Evolutionary conservation across 1,139 yeast species (phyloP).

Genomic region (Hyphopichia fennica): DNA sequence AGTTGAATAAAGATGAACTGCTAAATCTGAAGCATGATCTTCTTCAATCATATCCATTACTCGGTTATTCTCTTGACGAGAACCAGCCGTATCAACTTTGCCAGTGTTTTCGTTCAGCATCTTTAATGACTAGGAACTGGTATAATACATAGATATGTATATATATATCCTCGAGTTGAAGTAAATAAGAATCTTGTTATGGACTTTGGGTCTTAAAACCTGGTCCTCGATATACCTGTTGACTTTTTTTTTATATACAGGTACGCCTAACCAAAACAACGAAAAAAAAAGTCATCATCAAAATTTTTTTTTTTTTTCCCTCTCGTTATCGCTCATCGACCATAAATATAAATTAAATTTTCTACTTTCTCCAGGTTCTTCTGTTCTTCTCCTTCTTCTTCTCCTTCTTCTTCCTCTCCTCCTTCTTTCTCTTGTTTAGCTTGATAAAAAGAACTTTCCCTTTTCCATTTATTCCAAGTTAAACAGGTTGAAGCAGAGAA

Average conservation of each 20-base stretch:
- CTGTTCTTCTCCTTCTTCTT: slow-evolving; percentile 4
- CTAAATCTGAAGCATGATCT: slow-evolving; percentile 47
- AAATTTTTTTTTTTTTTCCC: not conserved
- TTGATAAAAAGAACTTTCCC: not conserved
- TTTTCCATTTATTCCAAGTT: not conserved
- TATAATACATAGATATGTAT: too few relatives aligned
- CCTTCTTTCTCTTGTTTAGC: not conserved
- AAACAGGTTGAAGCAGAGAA: not conserved
- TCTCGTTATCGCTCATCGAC: not conserved
- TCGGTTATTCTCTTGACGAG: slow-evolving; percentile 9
- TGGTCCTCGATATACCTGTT: too few relatives aligned
- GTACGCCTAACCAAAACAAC: not conserved
- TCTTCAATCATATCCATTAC: slow-evolving; percentile 40
- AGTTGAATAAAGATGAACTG: slow-evolving; percentile 52
- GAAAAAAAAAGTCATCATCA: not conserved
- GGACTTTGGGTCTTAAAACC: too few relatives aligned
- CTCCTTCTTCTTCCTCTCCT: slow-evolving; percentile 3
- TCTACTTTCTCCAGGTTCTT: too few relatives aligned
- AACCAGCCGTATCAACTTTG: too few relatives aligned
- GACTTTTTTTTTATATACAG: not conserved
- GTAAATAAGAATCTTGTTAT: too few relatives aligned
- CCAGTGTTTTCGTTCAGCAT: too few relatives aligned
- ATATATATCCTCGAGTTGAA: too few relatives aligned
- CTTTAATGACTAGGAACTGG: too few relatives aligned
- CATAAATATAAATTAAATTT: not conserved